phyloP scores from a whole-genome alignment of 345 rosid species.

The Eucalyptus sideroxylon region DNA sequence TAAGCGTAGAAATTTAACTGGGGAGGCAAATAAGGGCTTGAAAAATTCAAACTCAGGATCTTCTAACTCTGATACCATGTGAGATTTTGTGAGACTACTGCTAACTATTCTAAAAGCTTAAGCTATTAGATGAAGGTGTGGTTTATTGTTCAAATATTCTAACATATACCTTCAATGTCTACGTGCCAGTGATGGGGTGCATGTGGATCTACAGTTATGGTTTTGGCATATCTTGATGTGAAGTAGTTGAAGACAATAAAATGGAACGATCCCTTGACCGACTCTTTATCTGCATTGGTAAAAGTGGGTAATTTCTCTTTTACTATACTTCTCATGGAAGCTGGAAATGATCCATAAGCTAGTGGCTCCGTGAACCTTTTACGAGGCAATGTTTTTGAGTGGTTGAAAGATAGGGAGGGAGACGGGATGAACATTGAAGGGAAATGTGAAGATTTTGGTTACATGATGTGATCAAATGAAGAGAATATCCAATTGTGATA shows the following conservation, averaged over 20 bases:
- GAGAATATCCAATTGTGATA: neutral
- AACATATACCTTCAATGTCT: conserved; percentile 1
- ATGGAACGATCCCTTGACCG: conserved; percentile 40
- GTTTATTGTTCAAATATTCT: too few relatives aligned
- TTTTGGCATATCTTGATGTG: conserved; percentile 15
- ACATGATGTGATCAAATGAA: neutral
- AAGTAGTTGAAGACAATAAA: conserved; percentile 43
- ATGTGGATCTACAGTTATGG: neutral
- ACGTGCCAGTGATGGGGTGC: conserved; percentile 12
- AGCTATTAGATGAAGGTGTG: too few relatives aligned
- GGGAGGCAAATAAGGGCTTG: too few relatives aligned
- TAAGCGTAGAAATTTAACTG: too few relatives aligned
- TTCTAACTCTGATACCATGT: too few relatives aligned
- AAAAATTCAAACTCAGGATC: too few relatives aligned
- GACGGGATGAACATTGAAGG: neutral
- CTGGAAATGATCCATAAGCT: conserved; percentile 58
- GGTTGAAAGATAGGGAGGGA: neutral
- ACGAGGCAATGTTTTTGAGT: neutral
- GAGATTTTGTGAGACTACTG: too few relatives aligned
- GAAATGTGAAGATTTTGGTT: neutral
- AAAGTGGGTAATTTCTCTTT: conserved; percentile 43
- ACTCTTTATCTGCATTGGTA: conserved; percentile 9
- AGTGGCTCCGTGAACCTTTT: conserved; percentile 51
- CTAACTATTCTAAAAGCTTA: too few relatives aligned
- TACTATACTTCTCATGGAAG: conserved; percentile 33